Evolutionary conservation across 306 rosid genomes (phyloP).

Genomic region (Acacia melanoxylon): DNA sequence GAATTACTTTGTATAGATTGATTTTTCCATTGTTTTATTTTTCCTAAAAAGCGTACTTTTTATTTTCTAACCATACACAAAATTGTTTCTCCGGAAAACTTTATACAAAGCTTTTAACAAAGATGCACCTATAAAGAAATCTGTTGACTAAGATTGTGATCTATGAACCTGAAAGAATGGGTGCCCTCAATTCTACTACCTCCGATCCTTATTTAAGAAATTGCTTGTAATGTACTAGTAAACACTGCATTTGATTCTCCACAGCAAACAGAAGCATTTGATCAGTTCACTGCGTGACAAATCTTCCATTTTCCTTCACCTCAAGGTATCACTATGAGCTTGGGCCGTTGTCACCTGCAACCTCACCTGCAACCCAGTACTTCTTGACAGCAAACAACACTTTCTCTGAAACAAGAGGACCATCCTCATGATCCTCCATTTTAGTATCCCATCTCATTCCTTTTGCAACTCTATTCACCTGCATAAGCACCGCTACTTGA

Average conservation of each 20-base stretch:
- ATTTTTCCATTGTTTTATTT: too few relatives aligned
- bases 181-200: neutral
- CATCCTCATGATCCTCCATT: constrained; percentile 84
- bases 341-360: constrained; percentile 48
- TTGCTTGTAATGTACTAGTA: too few relatives aligned
- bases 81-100: too few relatives aligned
- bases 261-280: neutral
- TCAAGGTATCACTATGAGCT: neutral
- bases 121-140: neutral
- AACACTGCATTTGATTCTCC: neutral
- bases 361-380: constrained; percentile 82
- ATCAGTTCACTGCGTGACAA: constrained; percentile 10
- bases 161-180: constrained; percentile 12
- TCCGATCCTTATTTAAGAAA: too few relatives aligned
- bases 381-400: constrained; percentile 63
- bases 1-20: too few relatives aligned
- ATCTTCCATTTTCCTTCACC: constrained; percentile 15
- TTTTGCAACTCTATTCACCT: constrained; percentile 55
- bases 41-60: too few relatives aligned
- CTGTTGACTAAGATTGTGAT: constrained; percentile 3
- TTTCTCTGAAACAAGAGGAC: constrained; percentile 70
- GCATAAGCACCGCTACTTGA: constrained; percentile 47
- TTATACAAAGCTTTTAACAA: too few relatives aligned
- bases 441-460: constrained; percentile 84
- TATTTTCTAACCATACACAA: too few relatives aligned